Evolutionary conservation across 345 rosid species (phyloP), one percentile per base, ranked within the genome.

Genomic region (Lepidium didymum): DNA sequence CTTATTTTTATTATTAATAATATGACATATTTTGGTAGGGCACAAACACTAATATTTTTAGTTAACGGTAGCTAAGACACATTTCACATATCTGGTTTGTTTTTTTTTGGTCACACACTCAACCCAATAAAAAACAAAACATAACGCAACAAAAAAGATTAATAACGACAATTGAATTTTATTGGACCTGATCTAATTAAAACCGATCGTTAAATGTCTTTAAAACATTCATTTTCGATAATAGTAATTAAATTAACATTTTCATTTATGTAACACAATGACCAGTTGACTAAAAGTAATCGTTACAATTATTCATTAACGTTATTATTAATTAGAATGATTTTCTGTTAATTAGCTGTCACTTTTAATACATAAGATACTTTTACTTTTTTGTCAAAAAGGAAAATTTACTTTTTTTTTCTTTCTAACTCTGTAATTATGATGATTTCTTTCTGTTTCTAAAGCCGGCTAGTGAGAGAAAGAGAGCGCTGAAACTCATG

Each of bases 391-490:
- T 4, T 53, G 45, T 25, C 34, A 29, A 38, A 70, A 72, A 56
- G 36, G 62, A 40, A 72, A 72, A 47, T 2, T 27, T 64, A 64
- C 59, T 40, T 47, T 56, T 38, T 4, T 72, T 62, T 62, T 23
- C 29, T 5, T 13, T n/a, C 59, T 1, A 16, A 7, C 10, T 41
- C 46, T 43, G 35, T 13, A 55, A 18, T 74, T 50, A 46, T 58
- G 21, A 11, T 54, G 3, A 7, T 37, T 36, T 57, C 47, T 73
- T 43, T 74, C 50, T 74, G 27, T 61, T n/a, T 42, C 50, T 25
- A 40, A 50, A 55, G 63, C 35, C 73, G 69, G 63, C 69, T 31
- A n/a, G 16, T 15, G 65, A 73, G 61, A 72, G 60, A 65, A 25
- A 54, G 12, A 52, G 4, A 21, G 31, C 43, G 42, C 62, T 57